Conservation (phyloP, 768 basidiomycete species). For the Kwoniella sp. region DNA sequence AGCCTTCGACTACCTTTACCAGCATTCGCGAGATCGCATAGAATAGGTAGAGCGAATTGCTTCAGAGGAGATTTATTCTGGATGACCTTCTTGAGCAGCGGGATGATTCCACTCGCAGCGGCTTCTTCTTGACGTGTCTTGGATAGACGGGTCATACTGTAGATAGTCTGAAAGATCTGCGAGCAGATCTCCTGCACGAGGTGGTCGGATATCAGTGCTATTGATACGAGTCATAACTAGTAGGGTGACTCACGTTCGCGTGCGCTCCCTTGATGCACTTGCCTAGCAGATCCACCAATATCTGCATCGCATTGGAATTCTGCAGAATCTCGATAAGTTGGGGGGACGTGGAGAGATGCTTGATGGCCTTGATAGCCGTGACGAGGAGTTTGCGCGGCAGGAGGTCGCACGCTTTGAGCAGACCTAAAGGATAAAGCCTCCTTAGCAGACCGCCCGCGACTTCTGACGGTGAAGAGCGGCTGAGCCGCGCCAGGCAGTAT, state of each 20-base stretch:
- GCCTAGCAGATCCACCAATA: slow-evolving; percentile 77
- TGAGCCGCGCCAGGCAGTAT: not conserved
- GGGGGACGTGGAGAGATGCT: slow-evolving; percentile 91
- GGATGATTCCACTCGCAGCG: slow-evolving; percentile 90
- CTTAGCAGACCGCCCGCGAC: not conserved
- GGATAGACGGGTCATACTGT: slow-evolving; percentile 90
- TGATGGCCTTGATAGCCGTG: slow-evolving; percentile 86
- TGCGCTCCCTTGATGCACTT: slow-evolving; percentile 73
- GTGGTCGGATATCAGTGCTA: slow-evolving; percentile 6
- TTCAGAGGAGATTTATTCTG: slow-evolving; percentile 84
- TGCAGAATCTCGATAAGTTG: slow-evolving; percentile 86
- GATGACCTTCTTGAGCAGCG: slow-evolving; percentile 82
- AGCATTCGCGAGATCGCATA: slow-evolving; percentile 92
- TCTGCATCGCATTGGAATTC: slow-evolving; percentile 90
- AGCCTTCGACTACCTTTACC: slow-evolving; percentile 85
- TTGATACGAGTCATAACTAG: not conserved
- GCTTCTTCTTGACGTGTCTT: slow-evolving; percentile 95
- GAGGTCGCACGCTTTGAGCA: slow-evolving; percentile 79
- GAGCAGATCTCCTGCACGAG: slow-evolving; percentile 81
- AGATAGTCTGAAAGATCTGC: slow-evolving; percentile 94
- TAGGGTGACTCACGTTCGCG: slow-evolving; percentile 61
- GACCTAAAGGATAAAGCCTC: slow-evolving; percentile 54
- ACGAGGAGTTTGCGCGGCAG: slow-evolving; percentile 85
- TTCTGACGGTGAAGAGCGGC: not conserved
- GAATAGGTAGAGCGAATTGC: slow-evolving; percentile 92